Evolutionary conservation across 2,329 filamentous ascomycete genomes (phyloP), one percentile per base, ranked within the genome.

Genomic region (Curvularia lunata): DNA sequence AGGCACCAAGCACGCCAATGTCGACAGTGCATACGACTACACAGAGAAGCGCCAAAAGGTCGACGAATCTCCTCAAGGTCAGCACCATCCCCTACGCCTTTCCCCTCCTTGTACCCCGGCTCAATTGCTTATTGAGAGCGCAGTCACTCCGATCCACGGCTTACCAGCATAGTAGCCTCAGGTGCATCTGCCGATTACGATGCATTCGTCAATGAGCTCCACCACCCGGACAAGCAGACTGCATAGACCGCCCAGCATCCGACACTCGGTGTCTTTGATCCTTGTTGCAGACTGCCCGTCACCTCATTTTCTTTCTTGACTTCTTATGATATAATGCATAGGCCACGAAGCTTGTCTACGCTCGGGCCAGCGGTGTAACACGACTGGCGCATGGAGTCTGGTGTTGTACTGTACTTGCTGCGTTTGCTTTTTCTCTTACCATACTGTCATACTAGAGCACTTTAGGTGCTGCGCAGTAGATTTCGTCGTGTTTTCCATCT

Each of bases 21-120:
- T 68, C 27, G 72, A 74, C 45, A 65, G 60, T 58, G 65, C 73
- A 56, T 74, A 72, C 37, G 70, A 69, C 49, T 75, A 75, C 55
- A 64, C 69, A 10, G 71, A 75, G 61, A 75, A 76, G 68, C 72
- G 72, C 48, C 68, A 71, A 50, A 77, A 75, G 63, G 60, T 67
- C 18, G 73, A 74, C 27, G 72, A 63, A 42, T 67, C 71, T 45
- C 63, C 68, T 51, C 67, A 71, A 76, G 73, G 73, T 76, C 70
- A 74, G 72, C 65, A 63, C 50, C 55, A 56, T 49, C 66, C 62
- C 61, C 59, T 62, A 48, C 49, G 57, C 54, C 61, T 49, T 43
- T 47, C 21, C 12, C 23, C 13, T 10, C 9, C 40, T 16, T 42
- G n/a, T 69, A 68, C 57, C 63, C 67, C 49, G 56, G 65, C 53